phyloP scores from a whole-genome alignment of 208 protist species.

The Crithidia bombi region DNA sequence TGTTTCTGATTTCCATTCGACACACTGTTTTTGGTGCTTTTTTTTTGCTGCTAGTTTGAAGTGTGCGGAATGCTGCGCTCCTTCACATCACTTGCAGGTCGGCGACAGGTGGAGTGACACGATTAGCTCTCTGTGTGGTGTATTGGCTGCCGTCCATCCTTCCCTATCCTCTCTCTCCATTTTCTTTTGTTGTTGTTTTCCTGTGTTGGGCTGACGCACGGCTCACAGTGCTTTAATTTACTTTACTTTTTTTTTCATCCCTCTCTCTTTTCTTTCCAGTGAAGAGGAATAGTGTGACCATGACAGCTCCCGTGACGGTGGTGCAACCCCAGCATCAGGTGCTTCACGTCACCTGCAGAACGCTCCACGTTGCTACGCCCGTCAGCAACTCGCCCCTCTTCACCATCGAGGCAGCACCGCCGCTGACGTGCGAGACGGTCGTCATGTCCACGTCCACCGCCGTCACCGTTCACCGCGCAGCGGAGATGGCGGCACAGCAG shows the following conservation, averaged over 20 bases:
- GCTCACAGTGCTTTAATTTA: too few relatives aligned
- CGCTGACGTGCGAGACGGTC: slow-evolving; percentile 9
- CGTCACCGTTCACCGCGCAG: slow-evolving; percentile 8
- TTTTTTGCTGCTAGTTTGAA: too few relatives aligned
- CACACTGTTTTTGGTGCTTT: too few relatives aligned
- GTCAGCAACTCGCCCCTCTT: not conserved
- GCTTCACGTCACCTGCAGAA: slow-evolving; percentile 6
- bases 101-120: too few relatives aligned
- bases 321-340: not conserved
- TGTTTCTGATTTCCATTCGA: too few relatives aligned
- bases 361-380: slow-evolving; percentile 11
- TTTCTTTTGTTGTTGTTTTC: too few relatives aligned
- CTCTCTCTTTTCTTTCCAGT: not conserved
- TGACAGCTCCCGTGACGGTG: not conserved
- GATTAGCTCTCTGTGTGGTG: too few relatives aligned
- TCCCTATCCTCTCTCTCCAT: too few relatives aligned
- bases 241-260: not conserved
- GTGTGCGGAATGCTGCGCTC: too few relatives aligned
- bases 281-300: not conserved
- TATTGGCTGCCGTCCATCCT: too few relatives aligned
- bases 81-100: too few relatives aligned
- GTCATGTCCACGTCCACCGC: not conserved
- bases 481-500: slow-evolving; percentile 6
- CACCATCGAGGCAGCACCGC: slow-evolving; percentile 11
- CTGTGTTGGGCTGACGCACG: too few relatives aligned